Base-by-base conservation (phyloP, 75 land plant genomes). In the Picea sitchensis region DNA sequence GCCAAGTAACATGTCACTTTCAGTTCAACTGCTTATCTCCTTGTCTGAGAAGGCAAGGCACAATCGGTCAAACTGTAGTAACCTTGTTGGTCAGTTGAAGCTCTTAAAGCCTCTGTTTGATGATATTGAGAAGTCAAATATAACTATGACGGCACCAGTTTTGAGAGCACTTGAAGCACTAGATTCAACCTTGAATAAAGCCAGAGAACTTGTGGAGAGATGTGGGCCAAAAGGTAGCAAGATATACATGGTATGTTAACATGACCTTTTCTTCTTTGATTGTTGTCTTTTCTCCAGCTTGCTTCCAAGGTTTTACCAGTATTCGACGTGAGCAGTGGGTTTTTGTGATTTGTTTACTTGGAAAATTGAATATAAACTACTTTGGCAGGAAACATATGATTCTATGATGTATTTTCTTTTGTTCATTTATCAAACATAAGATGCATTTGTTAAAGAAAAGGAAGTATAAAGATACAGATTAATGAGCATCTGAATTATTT, bases 171-270 rank as follows among this genome's bases (percentile, higher is more conserved):
- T 83, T 5, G 75, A 73, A 44, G 21, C 77, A 6, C 59, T 81
- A 58, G 84, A 83, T 74, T 12, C 63, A 36, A 83, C 84, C 56
- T 51, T 81, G 56, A n/a, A 5, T 51, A 83, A 81, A 61, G 82
- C 84, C 31, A 67, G 17, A 36, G 83, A 73, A 59, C 83, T 83
- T 15, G 68, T 80, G 65, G 84, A 83, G 77, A 71, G 59, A 34
- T 82, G 84, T 71, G 82, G 84, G 18, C 20, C 64, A 56, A 82
- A 54, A 51, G 61, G 77, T 57, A 83, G 84, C 65, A 59, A 64
- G 41, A 62, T 83, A 5, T 83, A 83, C 61, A 83, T 80, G 83
- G 84, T 83, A 79, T 47, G 54, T 47, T 47, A 47, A 47, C 54
- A 6, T 8, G 54, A 47, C 54, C 54, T 47, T 47, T 7, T 47